Percentiles rank a stretch among this genome's conserved stretches.
phyloP scores from a whole-genome alignment of 495 filamentous ascomycete species.

The Aspergillus haitiensis region DNA sequence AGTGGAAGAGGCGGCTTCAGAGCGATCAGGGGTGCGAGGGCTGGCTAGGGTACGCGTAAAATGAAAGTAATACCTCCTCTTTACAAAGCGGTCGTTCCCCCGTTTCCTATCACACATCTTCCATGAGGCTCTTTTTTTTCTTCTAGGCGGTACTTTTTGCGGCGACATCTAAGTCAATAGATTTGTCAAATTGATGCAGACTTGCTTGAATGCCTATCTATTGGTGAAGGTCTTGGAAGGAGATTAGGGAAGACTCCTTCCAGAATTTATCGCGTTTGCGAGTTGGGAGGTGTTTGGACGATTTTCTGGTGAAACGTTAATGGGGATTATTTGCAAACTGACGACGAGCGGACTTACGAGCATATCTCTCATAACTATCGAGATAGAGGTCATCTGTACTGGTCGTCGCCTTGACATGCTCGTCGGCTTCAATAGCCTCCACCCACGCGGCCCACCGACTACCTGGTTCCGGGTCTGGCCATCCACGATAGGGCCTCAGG shows the following conservation, averaged over 20 bases:
- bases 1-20: constrained; percentile 75
- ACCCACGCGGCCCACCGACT: constrained; percentile 77
- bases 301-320: constrained; percentile 48
- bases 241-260: constrained; percentile 51
- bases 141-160: neutral
- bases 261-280: constrained; percentile 59
- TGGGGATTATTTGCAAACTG: constrained; percentile 1
- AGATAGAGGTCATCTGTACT: constrained; percentile 72
- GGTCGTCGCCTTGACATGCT: constrained; percentile 73
- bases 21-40: constrained; percentile 52
- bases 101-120: too few species aligned
- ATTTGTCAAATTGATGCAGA: neutral
- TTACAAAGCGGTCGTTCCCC: too few species aligned
- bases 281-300: constrained; percentile 60
- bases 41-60: constrained; percentile 30
- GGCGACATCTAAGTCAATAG: constrained; percentile 9
- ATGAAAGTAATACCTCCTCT: neutral
- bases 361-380: constrained; percentile 69
- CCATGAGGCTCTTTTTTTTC: too few species aligned
- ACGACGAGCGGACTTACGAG: constrained; percentile 44
- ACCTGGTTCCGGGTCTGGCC: constrained; percentile 69
- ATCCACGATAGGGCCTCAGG: constrained; percentile 75
- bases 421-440: constrained; percentile 74
- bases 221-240: neutral
- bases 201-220: neutral